Conservation (phyloP, 148 eudicot genomes). For the Suaeda aralocaspica region DNA sequence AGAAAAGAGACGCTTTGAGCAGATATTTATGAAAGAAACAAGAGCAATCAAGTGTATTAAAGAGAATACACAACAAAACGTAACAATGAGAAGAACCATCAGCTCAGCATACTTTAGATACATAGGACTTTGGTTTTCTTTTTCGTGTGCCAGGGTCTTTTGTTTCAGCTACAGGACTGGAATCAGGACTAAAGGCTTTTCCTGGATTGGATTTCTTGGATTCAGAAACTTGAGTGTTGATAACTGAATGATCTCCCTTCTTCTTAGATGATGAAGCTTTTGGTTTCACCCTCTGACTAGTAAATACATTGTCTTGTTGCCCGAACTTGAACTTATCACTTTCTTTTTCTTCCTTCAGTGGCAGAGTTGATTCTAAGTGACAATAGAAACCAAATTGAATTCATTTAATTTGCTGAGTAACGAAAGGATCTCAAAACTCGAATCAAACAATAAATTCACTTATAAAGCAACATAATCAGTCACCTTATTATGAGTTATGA, state of each 20-base stretch:
- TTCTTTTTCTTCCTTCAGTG: slow-evolving; percentile 46
- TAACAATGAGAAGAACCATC: slow-evolving; percentile 3
- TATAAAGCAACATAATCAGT: background rate
- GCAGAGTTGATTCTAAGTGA: slow-evolving; percentile 40
- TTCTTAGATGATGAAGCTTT: slow-evolving; percentile 41
- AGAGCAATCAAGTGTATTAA: slow-evolving; percentile 5
- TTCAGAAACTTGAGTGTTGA: slow-evolving; percentile 35
- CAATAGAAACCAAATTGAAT: slow-evolving; percentile 1
- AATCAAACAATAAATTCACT: background rate
- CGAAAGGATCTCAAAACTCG: slow-evolving; percentile 2
- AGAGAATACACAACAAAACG: background rate
- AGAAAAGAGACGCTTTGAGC: background rate
- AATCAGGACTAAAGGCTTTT: slow-evolving; percentile 39
- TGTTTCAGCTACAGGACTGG: slow-evolving; percentile 34
- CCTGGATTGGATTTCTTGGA: slow-evolving; percentile 46
- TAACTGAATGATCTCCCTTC: slow-evolving; percentile 38
- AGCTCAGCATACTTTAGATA: slow-evolving; percentile 48
- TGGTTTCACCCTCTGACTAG: slow-evolving; percentile 38
- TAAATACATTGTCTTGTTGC: slow-evolving; percentile 35
- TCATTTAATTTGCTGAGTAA: background rate
- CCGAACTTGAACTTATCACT: slow-evolving; percentile 39
- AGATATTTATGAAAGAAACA: slow-evolving; percentile 16
- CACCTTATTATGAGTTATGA: background rate
- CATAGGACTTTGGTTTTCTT: slow-evolving; percentile 51
- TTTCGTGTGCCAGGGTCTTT: slow-evolving; percentile 34